These are phyloP conservation scores for Boletus huronensis DNA, from an alignment of 768 basidiomycete genomes.

Conservation along the genomic window DNA sequence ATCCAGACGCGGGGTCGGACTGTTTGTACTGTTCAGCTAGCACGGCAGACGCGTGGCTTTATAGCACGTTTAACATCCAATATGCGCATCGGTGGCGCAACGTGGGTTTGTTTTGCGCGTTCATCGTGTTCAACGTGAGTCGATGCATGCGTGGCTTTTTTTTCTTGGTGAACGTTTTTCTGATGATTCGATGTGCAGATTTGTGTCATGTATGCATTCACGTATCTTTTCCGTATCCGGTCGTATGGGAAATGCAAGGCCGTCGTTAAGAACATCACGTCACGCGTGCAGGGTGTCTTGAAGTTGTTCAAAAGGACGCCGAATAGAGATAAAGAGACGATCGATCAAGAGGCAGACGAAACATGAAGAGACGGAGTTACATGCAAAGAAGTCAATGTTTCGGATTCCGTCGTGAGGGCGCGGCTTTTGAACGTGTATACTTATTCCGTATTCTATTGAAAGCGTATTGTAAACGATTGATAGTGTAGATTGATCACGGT, in stretches of 20 bases:
- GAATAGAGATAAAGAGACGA: not conserved
- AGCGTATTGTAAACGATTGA: too few relatives aligned
- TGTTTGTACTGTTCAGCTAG: conserved; percentile 56
- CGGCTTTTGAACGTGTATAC: too few relatives aligned
- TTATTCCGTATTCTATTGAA: not conserved
- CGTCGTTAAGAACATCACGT: not conserved
- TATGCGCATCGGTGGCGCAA: conserved; percentile 51
- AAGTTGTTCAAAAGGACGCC: not conserved
- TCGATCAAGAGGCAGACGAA: not conserved
- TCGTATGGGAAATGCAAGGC: conserved; percentile 15
- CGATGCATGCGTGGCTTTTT: too few relatives aligned
- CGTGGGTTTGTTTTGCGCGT: conserved; percentile 44
- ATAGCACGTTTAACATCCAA: conserved; percentile 50
- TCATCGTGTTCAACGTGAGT: conserved; percentile 44
- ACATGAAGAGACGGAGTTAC: not conserved
- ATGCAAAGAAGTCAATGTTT: not conserved
- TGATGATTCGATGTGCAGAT: conserved; percentile 33
- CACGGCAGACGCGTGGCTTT: conserved; percentile 54
- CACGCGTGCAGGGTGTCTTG: not conserved
- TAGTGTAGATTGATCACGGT: too few relatives aligned
- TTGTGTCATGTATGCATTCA: conserved; percentile 44
- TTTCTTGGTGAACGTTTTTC: not conserved
- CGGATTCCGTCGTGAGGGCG: not conserved
- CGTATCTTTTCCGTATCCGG: conserved; percentile 55
- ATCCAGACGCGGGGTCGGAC: conserved; percentile 34